Evolutionary conservation across 805 yeast genomes (phyloP).

Genomic region (Brettanomyces naardenensis): DNA sequence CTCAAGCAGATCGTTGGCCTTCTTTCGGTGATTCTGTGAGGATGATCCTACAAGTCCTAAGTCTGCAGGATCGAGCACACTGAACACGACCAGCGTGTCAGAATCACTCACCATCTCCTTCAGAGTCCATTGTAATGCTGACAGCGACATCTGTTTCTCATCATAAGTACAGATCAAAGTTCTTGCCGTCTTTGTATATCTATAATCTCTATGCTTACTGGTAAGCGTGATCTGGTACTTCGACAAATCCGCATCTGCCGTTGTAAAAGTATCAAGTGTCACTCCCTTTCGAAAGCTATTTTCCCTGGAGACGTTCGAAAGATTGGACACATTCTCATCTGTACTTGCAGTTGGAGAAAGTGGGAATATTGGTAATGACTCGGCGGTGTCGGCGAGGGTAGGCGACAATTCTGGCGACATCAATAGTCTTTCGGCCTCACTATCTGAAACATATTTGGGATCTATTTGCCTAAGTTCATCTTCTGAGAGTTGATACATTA

Average conservation of each 20-base stretch:
- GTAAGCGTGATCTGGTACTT: conserved; percentile 30
- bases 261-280: conserved; percentile 35
- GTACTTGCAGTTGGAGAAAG: conserved; percentile 2
- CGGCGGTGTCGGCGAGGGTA: neutral
- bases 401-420: conserved; percentile 9
- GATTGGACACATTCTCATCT: neutral
- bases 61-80: conserved; percentile 30
- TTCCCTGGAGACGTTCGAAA: neutral
- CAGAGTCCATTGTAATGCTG: conserved; percentile 37
- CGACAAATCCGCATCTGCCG: conserved; percentile 21
- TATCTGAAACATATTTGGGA: conserved; percentile 1
- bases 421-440: conserved; percentile 10
- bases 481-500: conserved; percentile 19
- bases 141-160: conserved; percentile 30
- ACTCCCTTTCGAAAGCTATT: conserved; percentile 25
- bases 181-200: conserved; percentile 26
- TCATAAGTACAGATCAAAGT: conserved; percentile 38
- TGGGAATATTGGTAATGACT: neutral
- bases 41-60: conserved; percentile 14
- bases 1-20: conserved; percentile 26
- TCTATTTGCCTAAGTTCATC: conserved; percentile 12
- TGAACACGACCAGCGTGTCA: conserved; percentile 37
- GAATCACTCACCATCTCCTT: conserved; percentile 36
- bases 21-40: conserved; percentile 24
- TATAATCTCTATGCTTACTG: conserved; percentile 29